Evolutionary conservation across 192 early-diverging fungal genomes (phyloP).

Genomic region (Obelidium mucronatum): DNA sequence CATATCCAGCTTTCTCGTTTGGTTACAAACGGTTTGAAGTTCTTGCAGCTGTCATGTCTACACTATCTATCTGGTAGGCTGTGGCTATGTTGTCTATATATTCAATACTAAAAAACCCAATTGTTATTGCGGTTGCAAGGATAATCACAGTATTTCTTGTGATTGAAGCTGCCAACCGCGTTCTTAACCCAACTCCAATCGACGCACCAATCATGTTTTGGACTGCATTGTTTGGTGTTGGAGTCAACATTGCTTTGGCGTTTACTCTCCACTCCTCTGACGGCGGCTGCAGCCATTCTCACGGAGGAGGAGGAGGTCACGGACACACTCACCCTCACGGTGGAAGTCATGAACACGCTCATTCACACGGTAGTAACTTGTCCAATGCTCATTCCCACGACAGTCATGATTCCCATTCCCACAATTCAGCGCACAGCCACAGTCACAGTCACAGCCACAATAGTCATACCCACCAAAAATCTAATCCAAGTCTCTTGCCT

Average conservation of each 20-base stretch:
- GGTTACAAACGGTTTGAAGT: slow-evolving; percentile 83
- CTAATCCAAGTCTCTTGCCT: slow-evolving; percentile 22
- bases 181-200: slow-evolving; percentile 35
- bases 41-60: slow-evolving; percentile 78
- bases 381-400: neutral
- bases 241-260: slow-evolving; percentile 75
- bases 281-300: slow-evolving; percentile 35
- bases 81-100: neutral
- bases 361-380: slow-evolving; percentile 11
- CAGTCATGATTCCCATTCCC: slow-evolving; percentile 45
- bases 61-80: slow-evolving; percentile 76
- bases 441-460: slow-evolving; percentile 36
- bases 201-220: slow-evolving; percentile 44
- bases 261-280: slow-evolving; percentile 48
- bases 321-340: slow-evolving; percentile 26
- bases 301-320: slow-evolving; percentile 30
- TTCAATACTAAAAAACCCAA: neutral
- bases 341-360: slow-evolving; percentile 29
- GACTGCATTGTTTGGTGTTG: slow-evolving; percentile 76
- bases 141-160: slow-evolving; percentile 70
- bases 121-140: neutral
- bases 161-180: slow-evolving; percentile 72
- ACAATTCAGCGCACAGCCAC: slow-evolving; percentile 40
- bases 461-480: slow-evolving; percentile 14
- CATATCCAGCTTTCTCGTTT: slow-evolving; percentile 57